phyloP scores from a whole-genome alignment of 2,329 filamentous ascomycete species.

The Penicillium occitanis region DNA sequence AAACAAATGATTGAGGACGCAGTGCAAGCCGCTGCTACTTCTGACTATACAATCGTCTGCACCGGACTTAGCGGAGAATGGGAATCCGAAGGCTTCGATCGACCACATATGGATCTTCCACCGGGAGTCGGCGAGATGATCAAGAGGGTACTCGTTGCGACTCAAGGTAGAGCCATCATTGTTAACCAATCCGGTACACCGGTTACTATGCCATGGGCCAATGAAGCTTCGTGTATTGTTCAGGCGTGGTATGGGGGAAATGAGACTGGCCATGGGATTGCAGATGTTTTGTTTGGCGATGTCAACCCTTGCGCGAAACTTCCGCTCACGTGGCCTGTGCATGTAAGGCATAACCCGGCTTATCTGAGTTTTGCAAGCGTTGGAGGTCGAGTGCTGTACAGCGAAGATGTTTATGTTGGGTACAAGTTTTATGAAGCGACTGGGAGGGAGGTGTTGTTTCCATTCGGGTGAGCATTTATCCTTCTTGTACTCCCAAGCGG shows the following conservation, averaged over 20 bases:
- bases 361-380: slow-evolving; percentile 73
- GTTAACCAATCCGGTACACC: slow-evolving; percentile 77
- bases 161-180: slow-evolving; percentile 69
- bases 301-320: slow-evolving; percentile 74
- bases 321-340: slow-evolving; percentile 68
- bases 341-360: slow-evolving; percentile 68
- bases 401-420: slow-evolving; percentile 77
- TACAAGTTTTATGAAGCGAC: slow-evolving; percentile 77
- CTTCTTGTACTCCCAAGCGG: background rate
- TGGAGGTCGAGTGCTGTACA: slow-evolving; percentile 69
- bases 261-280: slow-evolving; percentile 77
- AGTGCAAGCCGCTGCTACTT: slow-evolving; percentile 63
- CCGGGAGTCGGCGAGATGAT: slow-evolving; percentile 59
- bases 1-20: slow-evolving; percentile 64
- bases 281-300: slow-evolving; percentile 72
- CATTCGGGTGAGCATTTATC: slow-evolving; percentile 58
- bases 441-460: slow-evolving; percentile 64
- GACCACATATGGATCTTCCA: slow-evolving; percentile 58
- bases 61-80: slow-evolving; percentile 55
- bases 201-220: slow-evolving; percentile 51
- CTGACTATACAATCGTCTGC: slow-evolving; percentile 43
- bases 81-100: slow-evolving; percentile 72
- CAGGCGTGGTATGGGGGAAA: slow-evolving; percentile 86
- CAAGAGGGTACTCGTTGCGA: slow-evolving; percentile 61
- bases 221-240: slow-evolving; percentile 57